phyloP scores from a whole-genome alignment of 2,329 filamentous ascomycete genomes.

The Cladorrhinum sp. region DNA sequence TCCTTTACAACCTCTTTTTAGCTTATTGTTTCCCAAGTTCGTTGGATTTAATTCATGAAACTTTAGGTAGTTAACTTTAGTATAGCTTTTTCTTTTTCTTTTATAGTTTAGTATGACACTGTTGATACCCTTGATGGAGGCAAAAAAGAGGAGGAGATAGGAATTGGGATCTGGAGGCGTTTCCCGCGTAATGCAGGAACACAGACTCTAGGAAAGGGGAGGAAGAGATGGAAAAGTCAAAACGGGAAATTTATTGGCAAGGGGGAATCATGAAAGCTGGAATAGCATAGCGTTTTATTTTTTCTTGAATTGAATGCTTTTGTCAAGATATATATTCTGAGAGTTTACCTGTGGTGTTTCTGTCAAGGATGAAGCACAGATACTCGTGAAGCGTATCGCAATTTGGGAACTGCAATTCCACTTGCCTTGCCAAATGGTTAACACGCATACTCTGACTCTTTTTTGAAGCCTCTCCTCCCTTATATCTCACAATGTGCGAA shows the following conservation, averaged over 20 bases:
- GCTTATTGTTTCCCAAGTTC: neutral
- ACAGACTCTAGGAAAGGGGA: neutral
- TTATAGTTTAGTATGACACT: conserved; percentile 1
- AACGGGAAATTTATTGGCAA: neutral
- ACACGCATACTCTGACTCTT: no score
- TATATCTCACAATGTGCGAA: no score
- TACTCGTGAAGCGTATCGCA: no score
- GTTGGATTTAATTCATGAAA: conserved; percentile 6
- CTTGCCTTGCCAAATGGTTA: no score
- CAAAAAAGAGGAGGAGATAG: neutral
- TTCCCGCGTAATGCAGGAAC: neutral
- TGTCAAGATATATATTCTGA: no score
- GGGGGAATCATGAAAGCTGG: neutral
- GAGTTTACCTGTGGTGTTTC: no score
- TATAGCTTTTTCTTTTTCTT: neutral
- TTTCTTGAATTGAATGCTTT: neutral
- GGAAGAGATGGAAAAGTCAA: neutral
- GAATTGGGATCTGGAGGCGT: neutral
- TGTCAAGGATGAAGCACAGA: no score
- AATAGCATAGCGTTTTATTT: neutral
- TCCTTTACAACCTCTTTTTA: no score
- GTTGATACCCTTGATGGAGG: conserved; percentile 2
- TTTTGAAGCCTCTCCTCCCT: no score
- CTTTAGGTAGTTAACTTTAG: neutral
- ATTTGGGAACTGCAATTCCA: no score